A percentile compares a stretch with the other conserved stretches of the same genome.
phyloP scores from a whole-genome alignment of 2,329 filamentous ascomycete species.

The Annulohypoxylon truncatum region DNA sequence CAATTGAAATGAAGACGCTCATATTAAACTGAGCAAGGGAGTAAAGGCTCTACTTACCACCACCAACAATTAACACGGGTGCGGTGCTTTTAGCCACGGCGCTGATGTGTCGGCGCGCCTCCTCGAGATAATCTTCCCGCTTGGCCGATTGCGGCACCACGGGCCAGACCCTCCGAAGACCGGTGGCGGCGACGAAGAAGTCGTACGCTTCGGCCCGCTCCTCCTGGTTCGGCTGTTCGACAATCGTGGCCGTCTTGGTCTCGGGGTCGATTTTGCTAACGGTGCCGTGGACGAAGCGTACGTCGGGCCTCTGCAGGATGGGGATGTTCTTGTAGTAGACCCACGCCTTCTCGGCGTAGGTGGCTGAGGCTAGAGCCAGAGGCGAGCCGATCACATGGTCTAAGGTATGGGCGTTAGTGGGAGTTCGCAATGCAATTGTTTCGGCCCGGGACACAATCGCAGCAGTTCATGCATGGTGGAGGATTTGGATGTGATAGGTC shows the following conservation, averaged over 20 bases:
- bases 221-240: conserved; percentile 60
- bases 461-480: conserved; percentile 2
- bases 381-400: conserved; percentile 82
- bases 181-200: conserved; percentile 79
- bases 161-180: conserved; percentile 76
- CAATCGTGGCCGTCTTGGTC: conserved; percentile 68
- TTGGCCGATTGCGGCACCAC: conserved; percentile 75
- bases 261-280: conserved; percentile 70
- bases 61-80: conserved; percentile 79
- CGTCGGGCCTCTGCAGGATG: conserved; percentile 70
- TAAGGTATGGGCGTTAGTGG: conserved; percentile 50
- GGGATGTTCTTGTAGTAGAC: conserved; percentile 74
- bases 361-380: conserved; percentile 72
- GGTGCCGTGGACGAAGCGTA: conserved; percentile 74
- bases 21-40: neutral
- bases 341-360: conserved; percentile 77
- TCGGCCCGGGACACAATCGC: neutral
- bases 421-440: conserved; percentile 1
- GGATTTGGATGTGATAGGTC: neutral
- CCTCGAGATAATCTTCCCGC: conserved; percentile 71
- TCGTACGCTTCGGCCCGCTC: conserved; percentile 69
- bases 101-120: conserved; percentile 70
- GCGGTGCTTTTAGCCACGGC: conserved; percentile 62
- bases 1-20: neutral
- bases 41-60: conserved; percentile 56